These are phyloP conservation scores for Handroanthus guayacan DNA, from an alignment of 257 asterid species.

Conservation along the genomic window DNA sequence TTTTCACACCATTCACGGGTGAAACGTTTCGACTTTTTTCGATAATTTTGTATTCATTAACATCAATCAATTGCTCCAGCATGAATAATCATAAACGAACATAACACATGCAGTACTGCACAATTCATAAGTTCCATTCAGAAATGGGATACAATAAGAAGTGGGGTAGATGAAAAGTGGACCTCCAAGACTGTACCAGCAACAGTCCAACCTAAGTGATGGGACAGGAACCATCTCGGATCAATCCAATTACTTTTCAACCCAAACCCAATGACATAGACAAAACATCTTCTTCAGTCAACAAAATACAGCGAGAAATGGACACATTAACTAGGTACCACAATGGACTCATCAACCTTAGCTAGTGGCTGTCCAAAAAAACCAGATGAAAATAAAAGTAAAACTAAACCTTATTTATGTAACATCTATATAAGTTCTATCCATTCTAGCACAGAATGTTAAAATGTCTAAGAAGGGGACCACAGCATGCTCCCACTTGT, in stretches of 20 bases:
- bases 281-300: constrained; percentile 45
- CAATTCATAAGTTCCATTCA: constrained; percentile 8
- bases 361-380: constrained; percentile 32
- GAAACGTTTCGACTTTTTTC: too few relatives aligned
- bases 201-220: constrained; percentile 34
- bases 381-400: constrained; percentile 9
- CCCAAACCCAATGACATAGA: constrained; percentile 21
- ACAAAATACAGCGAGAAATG: constrained; percentile 49
- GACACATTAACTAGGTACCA: constrained; percentile 31
- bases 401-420: constrained; percentile 45
- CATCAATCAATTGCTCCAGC: too few relatives aligned
- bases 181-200: not conserved
- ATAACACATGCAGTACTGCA: too few relatives aligned
- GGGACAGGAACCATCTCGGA: constrained; percentile 37
- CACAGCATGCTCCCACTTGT: constrained; percentile 32
- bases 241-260: constrained; percentile 32
- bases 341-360: constrained; percentile 32
- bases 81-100: too few relatives aligned
- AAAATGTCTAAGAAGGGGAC: constrained; percentile 31
- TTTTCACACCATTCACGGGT: too few relatives aligned
- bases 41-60: too few relatives aligned
- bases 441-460: constrained; percentile 47
- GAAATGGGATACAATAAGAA: constrained; percentile 27
- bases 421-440: constrained; percentile 45
- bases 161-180: constrained; percentile 32